phyloP scores from a whole-genome alignment of 768 basidiomycete genomes.

The Russula virescens region DNA sequence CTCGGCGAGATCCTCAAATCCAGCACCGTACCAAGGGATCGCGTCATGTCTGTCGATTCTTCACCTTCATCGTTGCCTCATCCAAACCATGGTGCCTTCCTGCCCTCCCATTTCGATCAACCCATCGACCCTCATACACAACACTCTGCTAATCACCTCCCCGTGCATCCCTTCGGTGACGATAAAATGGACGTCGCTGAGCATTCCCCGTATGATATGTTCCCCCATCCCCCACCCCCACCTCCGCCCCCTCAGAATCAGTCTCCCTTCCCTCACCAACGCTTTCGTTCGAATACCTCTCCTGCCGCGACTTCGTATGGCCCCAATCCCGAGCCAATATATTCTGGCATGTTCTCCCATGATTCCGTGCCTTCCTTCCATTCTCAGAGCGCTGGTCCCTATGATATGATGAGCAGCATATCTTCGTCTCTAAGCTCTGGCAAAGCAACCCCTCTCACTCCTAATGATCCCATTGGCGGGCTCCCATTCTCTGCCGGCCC shows the following conservation, averaged over 20 bases:
- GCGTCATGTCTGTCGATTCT: constrained; percentile 40
- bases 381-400: constrained; percentile 46
- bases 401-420: constrained; percentile 59
- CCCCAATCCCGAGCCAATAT: constrained; percentile 52
- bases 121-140: constrained; percentile 32
- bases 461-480: constrained; percentile 54
- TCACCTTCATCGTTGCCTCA: constrained; percentile 39
- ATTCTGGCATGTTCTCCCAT: constrained; percentile 51
- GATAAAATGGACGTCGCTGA: constrained; percentile 55
- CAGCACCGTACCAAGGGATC: constrained; percentile 34
- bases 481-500: constrained; percentile 48
- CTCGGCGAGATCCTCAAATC: constrained; percentile 43
- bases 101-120: constrained; percentile 40
- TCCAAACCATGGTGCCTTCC: constrained; percentile 41
- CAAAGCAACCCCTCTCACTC: constrained; percentile 71
- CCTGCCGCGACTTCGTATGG: constrained; percentile 54
- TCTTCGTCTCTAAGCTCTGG: constrained; percentile 61
- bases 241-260: constrained; percentile 11
- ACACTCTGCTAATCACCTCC: constrained; percentile 30
- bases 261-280: constrained; percentile 45
- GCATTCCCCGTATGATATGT: constrained; percentile 59
- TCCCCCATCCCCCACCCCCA: constrained; percentile 36
- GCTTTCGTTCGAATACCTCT: constrained; percentile 68
- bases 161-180: constrained; percentile 40
- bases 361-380: constrained; percentile 58